Evolutionary conservation across 129 eudicot species (phyloP).

Genomic region (Heracleum sosnowskyi): DNA sequence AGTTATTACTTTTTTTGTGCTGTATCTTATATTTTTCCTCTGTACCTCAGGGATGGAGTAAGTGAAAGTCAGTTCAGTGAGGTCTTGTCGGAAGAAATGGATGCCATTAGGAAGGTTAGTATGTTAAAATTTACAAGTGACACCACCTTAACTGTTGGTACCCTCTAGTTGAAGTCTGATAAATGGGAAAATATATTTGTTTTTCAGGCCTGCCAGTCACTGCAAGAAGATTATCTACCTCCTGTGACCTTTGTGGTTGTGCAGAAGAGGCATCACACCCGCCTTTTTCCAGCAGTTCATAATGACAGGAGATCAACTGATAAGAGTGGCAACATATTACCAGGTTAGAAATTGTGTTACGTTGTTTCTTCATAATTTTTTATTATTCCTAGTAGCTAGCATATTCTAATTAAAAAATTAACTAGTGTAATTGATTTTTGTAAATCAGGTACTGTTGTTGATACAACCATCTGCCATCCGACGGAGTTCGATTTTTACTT

Average conservation of each 20-base stretch:
- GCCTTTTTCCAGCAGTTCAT: constrained; percentile 56
- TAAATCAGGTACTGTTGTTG: constrained; percentile 63
- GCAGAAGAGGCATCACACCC: constrained; percentile 88
- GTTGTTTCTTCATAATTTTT: background rate
- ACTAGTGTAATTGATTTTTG: background rate
- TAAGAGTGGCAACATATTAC: constrained; percentile 75
- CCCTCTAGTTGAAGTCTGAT: background rate
- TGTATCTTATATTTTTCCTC: background rate
- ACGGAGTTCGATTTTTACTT: constrained; percentile 68
- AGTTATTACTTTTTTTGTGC: background rate
- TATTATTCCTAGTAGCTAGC: background rate
- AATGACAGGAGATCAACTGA: constrained; percentile 30
- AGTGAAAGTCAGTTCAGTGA: constrained; percentile 77
- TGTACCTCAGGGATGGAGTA: constrained; percentile 73
- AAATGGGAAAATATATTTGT: background rate
- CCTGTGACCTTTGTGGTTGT: constrained; percentile 71
- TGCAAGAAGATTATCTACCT: constrained; percentile 55
- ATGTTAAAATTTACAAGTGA: background rate
- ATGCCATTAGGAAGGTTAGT: constrained; percentile 57
- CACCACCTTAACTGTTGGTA: background rate
- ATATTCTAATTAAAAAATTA: background rate
- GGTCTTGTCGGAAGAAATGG: constrained; percentile 58
- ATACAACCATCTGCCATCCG: constrained; percentile 69
- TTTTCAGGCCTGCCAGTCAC: constrained; percentile 66
- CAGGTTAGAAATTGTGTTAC: constrained; percentile 38